Percentiles rank a stretch among this genome's conserved stretches.
phyloP scores from a whole-genome alignment of 257 asterid species.

The Solanum pennellii region DNA sequence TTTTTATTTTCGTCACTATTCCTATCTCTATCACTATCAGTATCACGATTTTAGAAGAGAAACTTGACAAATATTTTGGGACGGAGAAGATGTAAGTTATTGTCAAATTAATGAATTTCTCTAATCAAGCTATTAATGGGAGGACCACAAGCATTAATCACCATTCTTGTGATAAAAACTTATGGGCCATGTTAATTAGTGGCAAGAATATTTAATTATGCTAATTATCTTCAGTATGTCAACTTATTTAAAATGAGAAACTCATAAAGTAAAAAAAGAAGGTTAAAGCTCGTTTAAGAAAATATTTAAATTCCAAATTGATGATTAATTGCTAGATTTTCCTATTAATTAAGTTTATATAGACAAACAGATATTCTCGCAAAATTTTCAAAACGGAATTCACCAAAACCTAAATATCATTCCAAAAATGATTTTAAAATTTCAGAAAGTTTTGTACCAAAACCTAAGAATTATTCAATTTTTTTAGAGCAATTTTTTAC shows the following conservation, averaged over 20 bases:
- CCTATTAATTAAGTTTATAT: not conserved
- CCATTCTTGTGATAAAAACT: not conserved
- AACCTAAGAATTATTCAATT: accelerated
- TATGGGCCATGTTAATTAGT: not conserved
- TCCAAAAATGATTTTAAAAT: too few relatives aligned
- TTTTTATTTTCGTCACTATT: too few relatives aligned
- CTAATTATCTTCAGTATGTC: not conserved
- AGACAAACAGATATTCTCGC: not conserved
- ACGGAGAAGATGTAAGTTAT: not conserved
- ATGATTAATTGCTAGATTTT: not conserved
- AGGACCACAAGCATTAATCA: not conserved
- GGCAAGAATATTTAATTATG: not conserved
- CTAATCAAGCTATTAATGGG: not conserved
- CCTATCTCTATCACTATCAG: not conserved
- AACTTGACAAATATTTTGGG: not conserved
- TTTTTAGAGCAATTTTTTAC: too few relatives aligned
- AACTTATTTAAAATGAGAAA: not conserved
- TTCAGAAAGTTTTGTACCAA: too few relatives aligned
- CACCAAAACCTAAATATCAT: not conserved
- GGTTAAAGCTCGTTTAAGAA: not conserved
- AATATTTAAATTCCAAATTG: not conserved
- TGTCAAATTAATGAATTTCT: not conserved
- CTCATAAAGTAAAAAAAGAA: not conserved
- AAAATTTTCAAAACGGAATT: not conserved
- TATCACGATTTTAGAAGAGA: not conserved